A percentile compares a stretch with the other conserved stretches of the same genome.
These are phyloP conservation scores for Saccharomyces mikatae DNA, from an alignment of 805 yeast species.

Conservation along the genomic window DNA sequence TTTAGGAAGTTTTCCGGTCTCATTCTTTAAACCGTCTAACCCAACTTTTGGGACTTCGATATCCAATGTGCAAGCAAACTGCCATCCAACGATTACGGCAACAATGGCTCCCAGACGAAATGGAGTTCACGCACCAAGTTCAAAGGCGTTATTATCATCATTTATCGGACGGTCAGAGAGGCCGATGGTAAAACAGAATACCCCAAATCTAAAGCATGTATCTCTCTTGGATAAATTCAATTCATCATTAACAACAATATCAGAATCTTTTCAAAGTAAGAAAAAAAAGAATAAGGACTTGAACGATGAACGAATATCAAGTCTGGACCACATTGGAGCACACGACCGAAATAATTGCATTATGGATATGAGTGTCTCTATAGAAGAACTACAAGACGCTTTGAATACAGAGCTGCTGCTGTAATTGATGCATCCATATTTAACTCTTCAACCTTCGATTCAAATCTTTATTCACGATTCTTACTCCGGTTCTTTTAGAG, in stretches of 20 bases:
- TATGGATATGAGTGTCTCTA: conserved; percentile 14
- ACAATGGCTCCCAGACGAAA: neutral
- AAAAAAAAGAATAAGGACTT: neutral
- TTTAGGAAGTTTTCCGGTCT: neutral
- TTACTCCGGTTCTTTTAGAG: neutral
- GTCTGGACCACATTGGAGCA: neutral
- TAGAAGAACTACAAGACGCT: conserved; percentile 25
- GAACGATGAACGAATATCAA: neutral
- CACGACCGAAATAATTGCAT: neutral
- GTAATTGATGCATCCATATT: neutral
- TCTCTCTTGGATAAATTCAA: neutral
- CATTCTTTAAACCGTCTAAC: neutral
- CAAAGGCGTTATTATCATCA: neutral
- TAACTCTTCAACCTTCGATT: neutral
- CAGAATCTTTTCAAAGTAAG: neutral
- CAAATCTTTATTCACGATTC: neutral
- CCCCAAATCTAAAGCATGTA: neutral
- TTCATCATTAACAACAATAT: neutral
- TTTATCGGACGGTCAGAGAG: neutral
- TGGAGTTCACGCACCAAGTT: neutral
- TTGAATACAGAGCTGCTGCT: conserved; percentile 23
- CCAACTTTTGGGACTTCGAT: neutral
- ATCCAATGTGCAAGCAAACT: neutral
- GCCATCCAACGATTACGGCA: neutral
- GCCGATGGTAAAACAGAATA: neutral